Conservation (phyloP, 202 grass and related monocot genomes). For the Schoenoplectus tabernaemontani region DNA sequence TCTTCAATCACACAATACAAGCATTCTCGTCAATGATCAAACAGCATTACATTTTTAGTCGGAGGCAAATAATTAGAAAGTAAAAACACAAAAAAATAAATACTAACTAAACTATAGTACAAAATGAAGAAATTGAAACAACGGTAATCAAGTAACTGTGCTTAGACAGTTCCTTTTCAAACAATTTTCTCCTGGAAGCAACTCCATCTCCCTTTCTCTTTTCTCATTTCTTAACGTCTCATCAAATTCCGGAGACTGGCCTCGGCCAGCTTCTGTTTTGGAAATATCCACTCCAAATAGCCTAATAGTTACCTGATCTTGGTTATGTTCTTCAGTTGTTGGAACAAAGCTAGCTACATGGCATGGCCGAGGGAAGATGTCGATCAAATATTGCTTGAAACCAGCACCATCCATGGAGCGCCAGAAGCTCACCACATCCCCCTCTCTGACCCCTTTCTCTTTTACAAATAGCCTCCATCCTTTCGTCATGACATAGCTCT, state of each 20-base stretch:
- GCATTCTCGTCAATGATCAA: background rate
- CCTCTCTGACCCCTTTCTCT: conserved; percentile 64
- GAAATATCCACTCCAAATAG: conserved; percentile 14
- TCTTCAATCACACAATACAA: background rate
- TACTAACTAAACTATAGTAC: background rate
- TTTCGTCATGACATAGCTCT: conserved; percentile 98
- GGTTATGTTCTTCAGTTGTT: background rate
- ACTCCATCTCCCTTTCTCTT: background rate
- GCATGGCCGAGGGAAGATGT: background rate
- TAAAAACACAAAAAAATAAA: background rate
- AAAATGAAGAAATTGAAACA: background rate
- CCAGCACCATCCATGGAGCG: background rate
- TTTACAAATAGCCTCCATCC: conserved; percentile 97
- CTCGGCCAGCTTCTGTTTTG: background rate
- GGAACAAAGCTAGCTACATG: background rate
- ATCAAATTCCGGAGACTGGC: background rate
- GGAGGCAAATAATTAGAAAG: background rate
- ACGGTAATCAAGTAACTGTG: background rate
- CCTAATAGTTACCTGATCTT: background rate
- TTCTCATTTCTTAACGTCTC: background rate
- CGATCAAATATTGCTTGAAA: conserved; percentile 4
- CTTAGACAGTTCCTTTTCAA: background rate
- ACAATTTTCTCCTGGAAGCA: background rate
- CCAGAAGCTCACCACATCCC: conserved; percentile 60
- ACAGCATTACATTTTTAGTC: background rate